Percentiles rank a stretch among this genome's conserved stretches.
phyloP scores from a whole-genome alignment of 768 basidiomycete genomes.

The Rubroboletus satanas region DNA sequence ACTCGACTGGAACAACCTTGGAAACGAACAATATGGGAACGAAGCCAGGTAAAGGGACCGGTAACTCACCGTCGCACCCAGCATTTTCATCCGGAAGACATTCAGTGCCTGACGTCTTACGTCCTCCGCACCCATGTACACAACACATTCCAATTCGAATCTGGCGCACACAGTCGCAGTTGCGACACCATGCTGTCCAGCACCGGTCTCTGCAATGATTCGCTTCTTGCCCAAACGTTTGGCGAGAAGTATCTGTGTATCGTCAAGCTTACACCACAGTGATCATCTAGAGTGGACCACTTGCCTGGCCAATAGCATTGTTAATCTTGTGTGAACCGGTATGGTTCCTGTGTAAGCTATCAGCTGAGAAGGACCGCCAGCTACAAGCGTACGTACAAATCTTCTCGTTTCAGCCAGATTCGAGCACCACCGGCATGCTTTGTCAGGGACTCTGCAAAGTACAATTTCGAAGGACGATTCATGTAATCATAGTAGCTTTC shows the following conservation, averaged over 20 bases:
- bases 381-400: conserved; percentile 51
- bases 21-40: neutral
- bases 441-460: conserved; percentile 88
- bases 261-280: neutral
- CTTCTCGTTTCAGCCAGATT: conserved; percentile 98
- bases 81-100: conserved; percentile 97
- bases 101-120: conserved; percentile 94
- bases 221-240: conserved; percentile 89
- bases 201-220: conserved; percentile 98
- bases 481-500: conserved; percentile 87
- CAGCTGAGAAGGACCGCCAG: neutral
- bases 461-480: conserved; percentile 89
- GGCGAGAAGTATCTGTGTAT: conserved; percentile 81
- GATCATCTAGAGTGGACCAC: conserved; percentile 9
- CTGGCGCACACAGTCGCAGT: conserved; percentile 98
- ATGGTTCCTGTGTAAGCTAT: conserved; percentile 66
- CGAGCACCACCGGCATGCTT: conserved; percentile 88
- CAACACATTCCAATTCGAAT: conserved; percentile 90
- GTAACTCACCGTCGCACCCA: conserved; percentile 74
- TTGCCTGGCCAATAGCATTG: conserved; percentile 93
- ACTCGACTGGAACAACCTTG: conserved; percentile 89
- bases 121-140: conserved; percentile 99
- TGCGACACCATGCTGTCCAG: conserved; percentile 98
- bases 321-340: conserved; percentile 99
- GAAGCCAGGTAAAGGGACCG: neutral